Base-by-base conservation (phyloP, 2,329 filamentous ascomycete species). In the Teratosphaeria zuluensis region DNA sequence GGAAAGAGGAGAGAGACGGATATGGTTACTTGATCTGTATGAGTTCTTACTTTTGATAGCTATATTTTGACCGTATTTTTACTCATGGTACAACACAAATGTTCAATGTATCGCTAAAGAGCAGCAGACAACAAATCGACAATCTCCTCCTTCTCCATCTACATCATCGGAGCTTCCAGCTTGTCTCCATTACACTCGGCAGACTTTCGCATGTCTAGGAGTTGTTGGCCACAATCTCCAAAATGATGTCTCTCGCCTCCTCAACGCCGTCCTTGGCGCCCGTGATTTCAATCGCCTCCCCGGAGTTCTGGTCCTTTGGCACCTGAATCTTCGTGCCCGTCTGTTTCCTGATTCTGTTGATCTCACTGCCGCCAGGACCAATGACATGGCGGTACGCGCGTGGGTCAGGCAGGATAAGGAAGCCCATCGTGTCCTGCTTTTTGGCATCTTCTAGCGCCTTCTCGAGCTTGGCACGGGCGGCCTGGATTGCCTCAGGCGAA, bases 291-390 rank as follows among this genome's bases (percentile, higher is more conserved):
- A 99, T 96, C 3, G 92, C 90, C 74, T 96, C 92, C 24, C 80
- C 81, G 65, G 78, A 76, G 54, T 78, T 78, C 74, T 95, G 88
- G 69, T 90, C 87, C 65, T 89, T 86, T 24, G 94, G 94, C 48
- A 99, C 92, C 64, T 92, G 91, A 72, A 99, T 95, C 76, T 88
- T 91, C 76, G 92, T 96, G 58, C 89, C 89, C 56, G 91, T 96
- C 78, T 94, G 85, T 77, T 90, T 90, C 66, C 94, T 86, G 72
- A 99, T 96, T 51, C 84, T 79, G 76, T 96, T 96, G 73, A 99
- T 95, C 75, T 92, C 92, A 73, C 84, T 88, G 60, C 94, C 94
- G 60, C 88, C 89, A 64, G 87, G 86, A 4, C 94, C 94, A 66
- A 99, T 91, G 54, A 99, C 89, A 64, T 88, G 88, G 62, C 92